Base-by-base conservation (phyloP, 2,329 filamentous ascomycete species). In the Septoria linicola region DNA sequence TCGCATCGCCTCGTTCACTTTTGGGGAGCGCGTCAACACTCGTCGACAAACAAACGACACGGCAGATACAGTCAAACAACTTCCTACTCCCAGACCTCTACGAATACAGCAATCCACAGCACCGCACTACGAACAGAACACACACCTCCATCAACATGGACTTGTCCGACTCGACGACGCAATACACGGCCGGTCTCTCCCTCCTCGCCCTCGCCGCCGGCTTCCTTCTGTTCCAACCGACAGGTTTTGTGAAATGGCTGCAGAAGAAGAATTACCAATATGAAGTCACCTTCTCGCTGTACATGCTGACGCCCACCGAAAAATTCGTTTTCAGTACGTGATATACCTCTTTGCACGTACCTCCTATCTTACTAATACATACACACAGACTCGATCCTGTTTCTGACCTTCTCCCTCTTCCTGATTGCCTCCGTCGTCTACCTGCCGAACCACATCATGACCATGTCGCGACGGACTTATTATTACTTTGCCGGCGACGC, bases 211-310 rank as follows among this genome's bases (percentile, higher is more conserved):
- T 63, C 27, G 20, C 53, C 35, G 49, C 49, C 44, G 64, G 70
- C 50, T 66, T 70, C 49, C 67, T 76, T 54, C 62, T 76, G 65
- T 66, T 76, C 32, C 74, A 74, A 54, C 72, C 80, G 8, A 74
- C 76, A 20, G 72, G 73, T 25, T 68, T 95, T 64, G 81, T 88
- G 59, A 84, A 85, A 71, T 96, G 91, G 89, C 79, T 97, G 61
- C 85, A 90, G 72, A 82, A 91, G 72, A 99, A 99, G 80, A 85
- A 91, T 70, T 96, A 97, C 78, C 93, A 97, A 77, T 90, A 97
- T 70, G 93, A 99, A 76, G 92, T 97, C 70, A 96, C 92, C 10
- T 93, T 95, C 73, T 87, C 88, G 55, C 81, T 97, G 20, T 97
- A 99, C 79, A 97, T 99, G 88, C 86, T 96, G 64, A 96, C 91